phyloP scores from a whole-genome alignment of 176 grass and related monocot species.

The Triticum dicoccoides region DNA sequence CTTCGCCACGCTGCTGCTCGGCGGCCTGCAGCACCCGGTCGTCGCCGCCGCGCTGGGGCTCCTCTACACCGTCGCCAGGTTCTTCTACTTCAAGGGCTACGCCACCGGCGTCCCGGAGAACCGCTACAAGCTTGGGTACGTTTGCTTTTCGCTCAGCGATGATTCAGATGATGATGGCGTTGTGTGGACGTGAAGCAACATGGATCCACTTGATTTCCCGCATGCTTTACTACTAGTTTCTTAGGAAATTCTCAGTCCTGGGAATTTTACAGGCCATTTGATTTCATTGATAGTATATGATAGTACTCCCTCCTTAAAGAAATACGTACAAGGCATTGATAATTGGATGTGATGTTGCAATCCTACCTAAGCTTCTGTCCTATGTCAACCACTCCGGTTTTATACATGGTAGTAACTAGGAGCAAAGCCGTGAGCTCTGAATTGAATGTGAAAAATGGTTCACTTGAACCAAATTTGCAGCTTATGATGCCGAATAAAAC shows the following conservation, averaged over 20 bases:
- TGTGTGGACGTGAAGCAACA: neutral
- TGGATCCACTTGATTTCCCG: neutral
- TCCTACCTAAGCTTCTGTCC: neutral
- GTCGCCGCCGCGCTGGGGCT: constrained; percentile 57
- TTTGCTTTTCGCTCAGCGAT: neutral
- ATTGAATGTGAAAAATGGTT: neutral
- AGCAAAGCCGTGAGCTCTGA: neutral
- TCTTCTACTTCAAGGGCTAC: constrained; percentile 99
- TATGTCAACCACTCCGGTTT: neutral
- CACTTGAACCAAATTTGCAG: neutral
- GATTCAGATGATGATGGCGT: neutral
- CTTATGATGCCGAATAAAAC: neutral
- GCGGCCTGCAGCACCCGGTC: constrained; percentile 74
- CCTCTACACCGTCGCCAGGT: constrained; percentile 69
- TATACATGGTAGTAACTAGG: neutral
- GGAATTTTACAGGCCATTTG: neutral
- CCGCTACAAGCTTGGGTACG: constrained; percentile 86
- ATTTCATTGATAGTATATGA: too few relatives aligned
- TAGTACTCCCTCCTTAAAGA: too few relatives aligned
- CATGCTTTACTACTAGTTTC: neutral
- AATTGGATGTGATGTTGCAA: neutral
- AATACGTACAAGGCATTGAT: too few relatives aligned
- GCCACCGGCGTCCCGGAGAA: constrained; percentile 78
- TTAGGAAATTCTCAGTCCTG: neutral
- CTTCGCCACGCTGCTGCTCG: constrained; percentile 78